Percentiles rank a stretch among this genome's conserved stretches.
Evolutionary conservation across 2,329 filamentous ascomycete species (phyloP).

Genomic region (Sclerotinia borealis): DNA sequence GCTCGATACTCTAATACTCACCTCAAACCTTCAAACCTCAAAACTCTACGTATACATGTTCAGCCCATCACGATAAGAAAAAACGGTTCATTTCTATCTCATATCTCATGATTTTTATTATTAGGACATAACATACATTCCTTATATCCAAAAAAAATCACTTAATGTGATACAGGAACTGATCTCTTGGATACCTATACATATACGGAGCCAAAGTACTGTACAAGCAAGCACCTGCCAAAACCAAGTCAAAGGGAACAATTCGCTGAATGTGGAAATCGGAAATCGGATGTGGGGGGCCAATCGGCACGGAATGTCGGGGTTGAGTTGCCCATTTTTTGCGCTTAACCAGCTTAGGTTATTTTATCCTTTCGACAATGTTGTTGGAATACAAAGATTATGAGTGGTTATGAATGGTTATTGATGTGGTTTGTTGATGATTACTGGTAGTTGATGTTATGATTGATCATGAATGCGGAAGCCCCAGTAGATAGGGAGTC

Average conservation of each 20-base stretch:
- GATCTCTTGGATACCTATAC: no score
- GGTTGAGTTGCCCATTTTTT: not conserved
- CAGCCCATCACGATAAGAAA: not conserved
- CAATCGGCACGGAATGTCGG: not conserved
- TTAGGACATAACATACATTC: not conserved
- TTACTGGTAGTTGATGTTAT: not conserved
- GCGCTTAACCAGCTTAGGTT: slow-evolving; percentile 6
- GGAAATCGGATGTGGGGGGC: slow-evolving; percentile 1
- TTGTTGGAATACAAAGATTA: not conserved
- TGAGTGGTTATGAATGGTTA: not conserved
- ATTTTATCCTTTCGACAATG: slow-evolving; percentile 7
- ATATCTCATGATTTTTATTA: not conserved
- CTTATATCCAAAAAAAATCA: not conserved
- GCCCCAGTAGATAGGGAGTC: not conserved
- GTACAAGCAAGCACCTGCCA: slow-evolving; percentile 1
- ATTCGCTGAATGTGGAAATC: slow-evolving; percentile 9
- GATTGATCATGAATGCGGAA: not conserved
- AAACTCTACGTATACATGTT: not conserved
- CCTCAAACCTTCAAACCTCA: not conserved
- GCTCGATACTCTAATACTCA: not conserved
- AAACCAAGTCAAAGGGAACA: slow-evolving; percentile 5
- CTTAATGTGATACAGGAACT: no score
- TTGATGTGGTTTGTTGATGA: not conserved
- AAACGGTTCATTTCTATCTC: not conserved
- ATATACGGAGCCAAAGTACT: not conserved